These are phyloP conservation scores for Paradendryphiella salina DNA, from an alignment of 2,329 filamentous ascomycete species.

Conservation along the genomic window DNA sequence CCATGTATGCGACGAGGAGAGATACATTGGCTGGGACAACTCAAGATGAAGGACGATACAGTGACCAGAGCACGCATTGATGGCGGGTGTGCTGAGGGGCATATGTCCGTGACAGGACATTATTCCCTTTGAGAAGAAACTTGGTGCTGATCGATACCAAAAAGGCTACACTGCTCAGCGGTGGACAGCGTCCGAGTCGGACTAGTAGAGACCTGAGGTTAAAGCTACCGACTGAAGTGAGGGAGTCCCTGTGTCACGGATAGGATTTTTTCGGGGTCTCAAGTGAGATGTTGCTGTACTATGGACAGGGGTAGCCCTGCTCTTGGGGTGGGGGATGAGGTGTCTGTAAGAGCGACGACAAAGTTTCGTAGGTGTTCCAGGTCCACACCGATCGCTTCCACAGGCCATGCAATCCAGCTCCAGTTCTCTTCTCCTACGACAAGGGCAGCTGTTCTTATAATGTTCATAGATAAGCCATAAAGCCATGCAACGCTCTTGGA, in stretches of 20 bases:
- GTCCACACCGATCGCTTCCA: conserved; percentile 20
- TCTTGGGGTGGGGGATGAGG: neutral
- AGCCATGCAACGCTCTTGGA: conserved; percentile 28
- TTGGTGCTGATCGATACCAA: neutral
- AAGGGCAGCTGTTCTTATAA: conserved; percentile 29
- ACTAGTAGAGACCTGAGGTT: neutral
- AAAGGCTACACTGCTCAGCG: neutral
- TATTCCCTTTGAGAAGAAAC: neutral
- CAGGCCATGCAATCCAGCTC: conserved; percentile 34
- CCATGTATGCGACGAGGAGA: neutral
- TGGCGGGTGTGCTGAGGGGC: neutral
- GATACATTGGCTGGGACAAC: neutral
- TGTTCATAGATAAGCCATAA: conserved; percentile 21
- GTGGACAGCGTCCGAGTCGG: neutral
- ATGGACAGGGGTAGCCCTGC: neutral
- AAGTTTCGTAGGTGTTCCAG: conserved; percentile 17
- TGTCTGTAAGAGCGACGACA: neutral
- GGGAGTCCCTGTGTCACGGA: neutral
- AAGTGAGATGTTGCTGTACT: neutral
- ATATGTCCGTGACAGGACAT: neutral
- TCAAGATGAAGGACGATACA: neutral
- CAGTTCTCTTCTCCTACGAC: conserved; percentile 29
- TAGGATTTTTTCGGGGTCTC: neutral
- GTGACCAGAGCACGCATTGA: neutral
- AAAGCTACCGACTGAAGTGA: neutral